These are phyloP conservation scores for Eimeria nieschulzi DNA, from an alignment of 169 alveolate species.

Conservation along the genomic window DNA sequence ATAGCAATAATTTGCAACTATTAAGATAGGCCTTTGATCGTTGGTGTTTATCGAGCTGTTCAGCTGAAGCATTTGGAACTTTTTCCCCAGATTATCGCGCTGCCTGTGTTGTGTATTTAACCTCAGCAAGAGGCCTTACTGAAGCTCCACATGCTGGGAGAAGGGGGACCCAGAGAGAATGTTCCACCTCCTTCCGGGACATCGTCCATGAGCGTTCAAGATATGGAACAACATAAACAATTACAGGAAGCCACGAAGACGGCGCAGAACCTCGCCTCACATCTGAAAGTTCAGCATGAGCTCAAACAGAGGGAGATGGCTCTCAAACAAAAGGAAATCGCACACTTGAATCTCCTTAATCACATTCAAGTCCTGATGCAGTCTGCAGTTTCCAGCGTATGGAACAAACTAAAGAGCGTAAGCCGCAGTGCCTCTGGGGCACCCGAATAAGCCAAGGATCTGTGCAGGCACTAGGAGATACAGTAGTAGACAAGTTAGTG, in stretches of 20 bases:
- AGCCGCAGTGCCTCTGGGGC: neutral
- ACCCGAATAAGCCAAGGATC: too few relatives aligned
- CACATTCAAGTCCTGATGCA: slow-evolving; percentile 65
- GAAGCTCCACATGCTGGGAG: slow-evolving; percentile 54
- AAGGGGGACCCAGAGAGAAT: slow-evolving; percentile 66
- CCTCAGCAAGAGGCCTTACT: slow-evolving; percentile 55
- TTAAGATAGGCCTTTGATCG: neutral
- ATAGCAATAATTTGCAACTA: too few relatives aligned
- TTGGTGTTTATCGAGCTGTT: neutral
- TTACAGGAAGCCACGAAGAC: slow-evolving; percentile 44
- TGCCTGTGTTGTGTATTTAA: neutral
- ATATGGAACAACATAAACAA: slow-evolving; percentile 60
- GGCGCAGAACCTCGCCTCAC: slow-evolving; percentile 42
- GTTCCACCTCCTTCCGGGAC: neutral
- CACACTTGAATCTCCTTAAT: slow-evolving; percentile 56
- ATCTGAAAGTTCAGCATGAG: slow-evolving; percentile 31
- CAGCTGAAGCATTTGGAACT: neutral
- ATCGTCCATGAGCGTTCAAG: slow-evolving; percentile 59
- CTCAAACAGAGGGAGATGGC: slow-evolving; percentile 42
- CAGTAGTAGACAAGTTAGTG: too few relatives aligned
- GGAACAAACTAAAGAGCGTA: slow-evolving; percentile 49
- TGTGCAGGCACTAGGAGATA: too few relatives aligned
- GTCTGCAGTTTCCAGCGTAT: slow-evolving; percentile 40
- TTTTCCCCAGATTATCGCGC: too few relatives aligned
- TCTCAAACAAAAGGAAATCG: slow-evolving; percentile 54